These are phyloP conservation scores for Leucocoprinus leucothites DNA, from an alignment of 768 basidiomycete genomes.

Conservation along the genomic window DNA sequence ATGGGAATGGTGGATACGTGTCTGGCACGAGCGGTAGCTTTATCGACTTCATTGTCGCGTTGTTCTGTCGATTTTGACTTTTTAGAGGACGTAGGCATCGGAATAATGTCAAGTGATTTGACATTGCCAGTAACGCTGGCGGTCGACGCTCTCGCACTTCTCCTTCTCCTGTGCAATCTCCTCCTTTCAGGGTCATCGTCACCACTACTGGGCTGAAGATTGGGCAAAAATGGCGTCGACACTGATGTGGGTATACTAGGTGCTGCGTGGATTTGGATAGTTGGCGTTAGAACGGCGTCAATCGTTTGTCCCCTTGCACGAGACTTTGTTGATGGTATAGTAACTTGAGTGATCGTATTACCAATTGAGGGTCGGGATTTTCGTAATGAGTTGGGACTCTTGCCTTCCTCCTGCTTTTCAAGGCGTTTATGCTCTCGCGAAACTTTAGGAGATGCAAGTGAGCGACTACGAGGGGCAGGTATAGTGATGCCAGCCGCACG, in stretches of 20 bases:
- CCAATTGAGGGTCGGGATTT: neutral
- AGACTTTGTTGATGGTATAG: neutral
- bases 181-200: neutral
- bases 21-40: neutral
- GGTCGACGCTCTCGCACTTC: neutral
- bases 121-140: neutral
- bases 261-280: neutral
- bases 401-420: neutral
- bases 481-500: constrained; percentile 44
- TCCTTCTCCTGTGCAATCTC: neutral
- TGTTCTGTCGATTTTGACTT: neutral
- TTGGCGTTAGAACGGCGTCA: neutral
- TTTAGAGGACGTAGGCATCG: neutral
- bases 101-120: neutral
- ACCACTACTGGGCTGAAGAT: neutral
- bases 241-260: neutral
- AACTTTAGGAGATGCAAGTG: neutral
- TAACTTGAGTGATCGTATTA: neutral
- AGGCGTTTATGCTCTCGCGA: neutral
- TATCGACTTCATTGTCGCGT: neutral
- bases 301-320: constrained; percentile 2
- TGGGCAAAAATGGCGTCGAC: neutral
- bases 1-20: neutral
- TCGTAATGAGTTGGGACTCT: neutral
- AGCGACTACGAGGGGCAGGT: neutral